Evolutionary conservation across 1,284 basidiomycete genomes (phyloP), one percentile per base, ranked within the genome.

Genomic region (Pyrrhoderma lamaoense): DNA sequence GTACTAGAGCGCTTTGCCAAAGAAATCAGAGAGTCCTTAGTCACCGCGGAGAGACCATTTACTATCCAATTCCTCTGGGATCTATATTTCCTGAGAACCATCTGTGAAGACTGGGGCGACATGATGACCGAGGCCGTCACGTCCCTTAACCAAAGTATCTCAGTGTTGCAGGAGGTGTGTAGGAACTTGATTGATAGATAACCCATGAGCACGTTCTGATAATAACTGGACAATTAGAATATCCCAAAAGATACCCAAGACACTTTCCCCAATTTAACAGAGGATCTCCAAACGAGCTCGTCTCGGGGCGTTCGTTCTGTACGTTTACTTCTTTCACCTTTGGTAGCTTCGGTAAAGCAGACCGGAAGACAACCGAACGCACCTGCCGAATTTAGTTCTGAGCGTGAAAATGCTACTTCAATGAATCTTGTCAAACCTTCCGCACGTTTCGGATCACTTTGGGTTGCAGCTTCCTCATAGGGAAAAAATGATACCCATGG

Each of bases 371-470:
- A 18, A 51, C 49, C 37, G 22, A 49, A 13, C 47, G 50, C 25
- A 23, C 46, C 19, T 23, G 31, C 31, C 25, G 38, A 23, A 34
- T 46, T 56, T 59, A 22, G 23, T 42, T 3, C 52, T 13, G 71
- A 71, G 42, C 59, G 65, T 21, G 63, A 67, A 8, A 65, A 65
- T 42, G 64, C 66, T 37, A 62, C 70, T 25, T 62, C 68, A 8
- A 48, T 75, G 52, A 65, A 70, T 9, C 60, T 73, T 31, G 69
- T 70, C 14, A 73, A 73, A 47, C 68, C 72, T n/a, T 67, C 69
- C 4, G 62, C 69, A n/a, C 64, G 73, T 35, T 72, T 75, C 53
- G 71, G 71, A 3, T 59, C 73, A 51, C 60, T 75, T 11, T 65
- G 71, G 47, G 66, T 73, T 46, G 67, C 65, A 23, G 38, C 59